Base-by-base conservation (phyloP, 1,284 basidiomycete genomes). In the Moniliophthora roreri region DNA sequence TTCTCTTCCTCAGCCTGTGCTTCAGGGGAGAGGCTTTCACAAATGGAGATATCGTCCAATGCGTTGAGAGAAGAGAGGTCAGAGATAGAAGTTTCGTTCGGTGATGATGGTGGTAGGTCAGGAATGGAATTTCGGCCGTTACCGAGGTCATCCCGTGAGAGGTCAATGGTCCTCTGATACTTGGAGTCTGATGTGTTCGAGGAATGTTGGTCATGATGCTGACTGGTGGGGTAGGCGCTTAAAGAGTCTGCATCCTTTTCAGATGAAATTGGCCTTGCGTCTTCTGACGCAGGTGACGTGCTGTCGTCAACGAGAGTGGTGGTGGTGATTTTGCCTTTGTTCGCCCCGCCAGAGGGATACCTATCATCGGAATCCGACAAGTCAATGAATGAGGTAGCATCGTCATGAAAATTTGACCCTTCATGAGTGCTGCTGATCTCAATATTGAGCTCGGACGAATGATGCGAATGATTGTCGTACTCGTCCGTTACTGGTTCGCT, bases 321-420 rank as follows among this genome's bases (percentile, higher is more conserved):
- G 10, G 38, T 50, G 13, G 38, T 50, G 8, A 18, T 16, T 15
- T 7, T 41, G 23, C 16, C 38, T 39, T 24, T 15, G 9, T 28
- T 13, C 36, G 18, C n/a, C 26, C 4, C 9, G 4, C 28, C 15
- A 8, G 20, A 3, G 6, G 4, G 15, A 9, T 16, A 48, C 62
- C 18, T 60, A 64, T 52, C 28, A 11, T 81, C 80, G 44, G 84
- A 84, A 56, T 87, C 86, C 58, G 83, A 85, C 58, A 85, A 71
- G 71, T 87, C 81, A 49, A 85, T 84, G 70, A 86, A 87, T 26
- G 85, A 87, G 50, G 77, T 72, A 15, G 73, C 51, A 18, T 42
- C 54, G 20, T 49, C 44, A 34, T 51, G 46, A 26, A 44, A 56
- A 18, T 16, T 32, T n/a, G 24, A 28, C 13, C 44, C 44, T 32